Conservation (phyloP, 345 rosid species). For the Hevea brasiliensis region DNA sequence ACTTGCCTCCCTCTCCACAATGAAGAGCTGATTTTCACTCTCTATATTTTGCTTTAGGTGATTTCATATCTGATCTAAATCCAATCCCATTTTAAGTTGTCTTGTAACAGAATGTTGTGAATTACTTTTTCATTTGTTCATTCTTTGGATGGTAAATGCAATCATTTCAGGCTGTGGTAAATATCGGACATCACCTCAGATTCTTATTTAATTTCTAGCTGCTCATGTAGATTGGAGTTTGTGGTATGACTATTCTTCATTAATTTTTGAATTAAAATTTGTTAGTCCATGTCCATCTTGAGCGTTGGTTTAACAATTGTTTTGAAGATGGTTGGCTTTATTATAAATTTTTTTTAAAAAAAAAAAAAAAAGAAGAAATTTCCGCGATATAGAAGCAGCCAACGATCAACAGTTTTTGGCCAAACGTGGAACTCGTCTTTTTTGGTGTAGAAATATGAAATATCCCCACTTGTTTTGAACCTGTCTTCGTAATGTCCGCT, state of each 20-base stretch:
- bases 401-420: neutral
- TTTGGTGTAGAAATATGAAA: neutral
- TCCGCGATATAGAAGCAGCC: neutral
- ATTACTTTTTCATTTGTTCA: conserved; percentile 30
- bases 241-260: neutral
- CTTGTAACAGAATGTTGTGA: conserved; percentile 9
- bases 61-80: conserved; percentile 8
- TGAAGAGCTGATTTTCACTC: conserved; percentile 15
- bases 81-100: conserved; percentile 20
- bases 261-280: too few relatives aligned
- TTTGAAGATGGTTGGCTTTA: too few relatives aligned
- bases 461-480: neutral
- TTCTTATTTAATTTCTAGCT: neutral
- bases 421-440: neutral
- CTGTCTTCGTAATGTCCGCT: too few relatives aligned
- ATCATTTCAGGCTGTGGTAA: conserved; percentile 8
- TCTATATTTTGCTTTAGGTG: conserved; percentile 18
- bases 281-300: too few relatives aligned
- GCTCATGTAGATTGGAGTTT: neutral
- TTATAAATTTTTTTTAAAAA: too few relatives aligned
- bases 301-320: neutral
- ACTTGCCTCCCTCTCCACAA: conserved; percentile 21
- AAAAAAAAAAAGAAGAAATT: too few relatives aligned
- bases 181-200: neutral
- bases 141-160: conserved; percentile 34